A percentile compares a stretch with the other conserved stretches of the same genome.
Evolutionary conservation across 2,329 filamentous ascomycete genomes (phyloP).

Genomic region (Lachnellula cervina): DNA sequence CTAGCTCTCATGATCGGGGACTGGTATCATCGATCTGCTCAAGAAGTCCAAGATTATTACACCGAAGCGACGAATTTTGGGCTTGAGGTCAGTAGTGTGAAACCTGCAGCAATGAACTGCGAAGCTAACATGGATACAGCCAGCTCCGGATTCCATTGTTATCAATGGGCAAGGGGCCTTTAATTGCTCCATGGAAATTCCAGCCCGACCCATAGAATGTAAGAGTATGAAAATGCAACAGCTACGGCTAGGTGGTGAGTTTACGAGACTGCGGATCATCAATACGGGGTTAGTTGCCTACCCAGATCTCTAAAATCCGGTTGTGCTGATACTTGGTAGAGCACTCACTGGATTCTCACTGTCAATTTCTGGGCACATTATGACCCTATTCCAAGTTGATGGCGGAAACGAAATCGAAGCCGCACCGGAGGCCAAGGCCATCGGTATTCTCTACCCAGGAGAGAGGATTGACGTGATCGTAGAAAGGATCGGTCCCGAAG

Average conservation of each 20-base stretch:
- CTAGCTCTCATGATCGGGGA: slow-evolving; percentile 41
- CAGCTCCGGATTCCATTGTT: slow-evolving; percentile 42
- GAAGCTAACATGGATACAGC: slow-evolving; percentile 29
- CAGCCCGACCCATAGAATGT: slow-evolving; percentile 41
- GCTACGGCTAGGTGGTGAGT: slow-evolving; percentile 25
- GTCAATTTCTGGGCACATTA: slow-evolving; percentile 26
- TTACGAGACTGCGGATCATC: slow-evolving; percentile 35
- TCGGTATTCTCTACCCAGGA: slow-evolving; percentile 34
- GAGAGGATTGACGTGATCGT: slow-evolving; percentile 39
- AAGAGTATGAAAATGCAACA: background rate
- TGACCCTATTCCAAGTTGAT: slow-evolving; percentile 38
- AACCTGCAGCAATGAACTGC: too few relatives aligned
- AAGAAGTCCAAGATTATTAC: slow-evolving; percentile 39
- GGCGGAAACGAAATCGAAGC: slow-evolving; percentile 33
- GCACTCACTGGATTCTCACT: slow-evolving; percentile 38
- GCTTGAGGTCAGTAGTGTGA: slow-evolving; percentile 32
- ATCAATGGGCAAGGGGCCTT: slow-evolving; percentile 44
- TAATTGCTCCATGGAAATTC: slow-evolving; percentile 40
- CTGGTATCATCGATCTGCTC: slow-evolving; percentile 42
- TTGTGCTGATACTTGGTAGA: slow-evolving; percentile 18
- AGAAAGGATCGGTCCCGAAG: background rate
- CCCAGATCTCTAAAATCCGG: background rate
- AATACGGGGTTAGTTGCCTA: slow-evolving; percentile 36
- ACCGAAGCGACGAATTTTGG: slow-evolving; percentile 38
- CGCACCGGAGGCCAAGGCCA: slow-evolving; percentile 25